A percentile compares a stretch with the other conserved stretches of the same genome.
phyloP scores from a whole-genome alignment of 129 eudicot species.

The Flaveria ramosissima region DNA sequence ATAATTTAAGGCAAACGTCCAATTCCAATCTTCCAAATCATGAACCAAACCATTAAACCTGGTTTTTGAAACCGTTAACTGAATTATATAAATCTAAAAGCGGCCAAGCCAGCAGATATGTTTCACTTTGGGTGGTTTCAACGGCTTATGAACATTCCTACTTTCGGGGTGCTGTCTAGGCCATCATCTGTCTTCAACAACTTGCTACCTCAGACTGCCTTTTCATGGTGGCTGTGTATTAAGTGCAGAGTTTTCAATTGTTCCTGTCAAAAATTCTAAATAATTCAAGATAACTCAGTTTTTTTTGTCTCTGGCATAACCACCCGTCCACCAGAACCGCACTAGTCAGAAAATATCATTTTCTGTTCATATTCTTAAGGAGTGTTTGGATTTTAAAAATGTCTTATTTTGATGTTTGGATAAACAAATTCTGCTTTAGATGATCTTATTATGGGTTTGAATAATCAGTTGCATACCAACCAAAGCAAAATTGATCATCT shows the following conservation, averaged over 20 bases:
- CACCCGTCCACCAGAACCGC: no score
- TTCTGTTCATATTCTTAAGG: background rate
- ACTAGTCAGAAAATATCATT: background rate
- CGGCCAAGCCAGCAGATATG: background rate
- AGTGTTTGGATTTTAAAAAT: background rate
- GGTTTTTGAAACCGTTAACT: background rate
- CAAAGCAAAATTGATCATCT: background rate
- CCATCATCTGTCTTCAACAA: background rate
- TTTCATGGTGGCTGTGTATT: background rate
- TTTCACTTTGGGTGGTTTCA: background rate
- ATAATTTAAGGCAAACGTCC: background rate
- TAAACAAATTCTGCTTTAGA: background rate
- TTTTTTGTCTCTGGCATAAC: background rate
- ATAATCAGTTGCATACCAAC: background rate
- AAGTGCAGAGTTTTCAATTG: background rate
- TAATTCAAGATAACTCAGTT: background rate
- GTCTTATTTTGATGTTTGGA: background rate
- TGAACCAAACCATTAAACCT: background rate
- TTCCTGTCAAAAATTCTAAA: background rate
- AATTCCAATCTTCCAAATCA: background rate
- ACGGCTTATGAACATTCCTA: background rate
- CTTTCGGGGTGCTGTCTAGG: background rate
- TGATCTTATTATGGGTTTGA: background rate
- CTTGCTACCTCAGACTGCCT: slow-evolving; percentile 3
- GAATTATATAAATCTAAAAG: background rate